A percentile compares a stretch with the other conserved stretches of the same genome.
Conservation (phyloP, 345 rosid genomes). For the Cardiospermum halicacabum region DNA sequence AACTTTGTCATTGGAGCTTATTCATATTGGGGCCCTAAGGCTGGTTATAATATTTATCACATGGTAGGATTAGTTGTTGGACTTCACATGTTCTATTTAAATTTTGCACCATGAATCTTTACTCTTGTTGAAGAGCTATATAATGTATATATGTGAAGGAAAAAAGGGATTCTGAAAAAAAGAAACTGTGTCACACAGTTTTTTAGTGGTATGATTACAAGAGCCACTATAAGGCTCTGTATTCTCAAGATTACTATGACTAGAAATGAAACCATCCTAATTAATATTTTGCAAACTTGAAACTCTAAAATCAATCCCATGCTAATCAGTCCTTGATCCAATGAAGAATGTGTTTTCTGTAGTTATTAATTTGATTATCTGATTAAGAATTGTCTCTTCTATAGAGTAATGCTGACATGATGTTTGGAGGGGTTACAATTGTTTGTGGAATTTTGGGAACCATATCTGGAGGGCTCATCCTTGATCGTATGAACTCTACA, state of each 20-base stretch:
- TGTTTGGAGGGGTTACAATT: constrained; percentile 91
- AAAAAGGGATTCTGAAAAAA: too few species aligned
- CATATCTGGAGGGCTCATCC: constrained; percentile 67
- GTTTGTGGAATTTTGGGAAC: constrained; percentile 88
- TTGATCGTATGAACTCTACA: constrained; percentile 67
- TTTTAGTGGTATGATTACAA: too few species aligned
- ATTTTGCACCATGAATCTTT: not conserved
- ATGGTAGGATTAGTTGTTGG: constrained; percentile 44
- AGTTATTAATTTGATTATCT: constrained; percentile 1
- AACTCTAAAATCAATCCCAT: too few species aligned
- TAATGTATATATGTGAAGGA: not conserved
- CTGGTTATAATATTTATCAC: constrained; percentile 84
- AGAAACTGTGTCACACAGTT: too few species aligned
- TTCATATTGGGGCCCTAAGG: constrained; percentile 99
- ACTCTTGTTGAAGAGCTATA: not conserved
- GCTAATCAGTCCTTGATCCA: too few species aligned
- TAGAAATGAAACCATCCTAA: too few species aligned
- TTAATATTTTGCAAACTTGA: too few species aligned
- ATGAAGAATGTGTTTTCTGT: too few species aligned
- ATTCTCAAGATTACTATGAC: too few species aligned
- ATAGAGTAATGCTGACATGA: constrained; percentile 74
- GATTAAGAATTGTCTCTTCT: constrained; percentile 12
- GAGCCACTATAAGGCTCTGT: too few species aligned
- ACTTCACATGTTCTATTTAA: constrained; percentile 3
- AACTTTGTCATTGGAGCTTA: constrained; percentile 95